A percentile compares a stretch with the other conserved stretches of the same genome.
Evolutionary conservation across 805 yeast genomes (phyloP).

Genomic region (Candida vaughaniae): DNA sequence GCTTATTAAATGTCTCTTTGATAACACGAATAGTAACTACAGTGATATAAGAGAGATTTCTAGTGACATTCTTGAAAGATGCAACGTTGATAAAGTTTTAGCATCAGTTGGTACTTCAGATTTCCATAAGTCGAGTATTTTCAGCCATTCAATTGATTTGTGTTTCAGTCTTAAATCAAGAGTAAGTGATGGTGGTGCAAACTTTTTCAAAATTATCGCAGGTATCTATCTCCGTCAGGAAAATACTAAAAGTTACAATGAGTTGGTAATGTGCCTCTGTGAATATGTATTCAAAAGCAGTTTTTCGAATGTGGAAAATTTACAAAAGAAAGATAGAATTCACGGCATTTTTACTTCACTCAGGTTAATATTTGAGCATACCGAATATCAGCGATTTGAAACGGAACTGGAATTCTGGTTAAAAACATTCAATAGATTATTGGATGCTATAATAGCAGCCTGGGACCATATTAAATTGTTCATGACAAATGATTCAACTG

Average conservation of each 20-base stretch:
- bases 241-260: not conserved
- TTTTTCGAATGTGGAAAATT: too few relatives aligned
- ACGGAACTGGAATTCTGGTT: conserved; percentile 3
- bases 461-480: conserved; percentile 51
- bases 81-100: conserved; percentile 25
- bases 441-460: conserved; percentile 7
- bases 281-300: too few relatives aligned
- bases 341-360: conserved; percentile 74
- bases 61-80: conserved; percentile 43
- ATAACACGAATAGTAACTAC: conserved; percentile 65
- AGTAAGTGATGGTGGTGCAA: conserved; percentile 78
- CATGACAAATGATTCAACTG: conserved; percentile 26
- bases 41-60: conserved; percentile 69
- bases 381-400: not conserved
- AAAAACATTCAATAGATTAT: not conserved
- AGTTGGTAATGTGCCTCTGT: too few relatives aligned
- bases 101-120: not conserved
- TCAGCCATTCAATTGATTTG: conserved; percentile 12
- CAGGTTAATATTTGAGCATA: conserved; percentile 35
- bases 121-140: not conserved
- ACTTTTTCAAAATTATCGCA: conserved; percentile 44
- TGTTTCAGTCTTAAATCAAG: conserved; percentile 51
- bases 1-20: conserved; percentile 51
- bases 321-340: not conserved
- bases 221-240: not conserved